These are phyloP conservation scores for Carex arenaria DNA, from an alignment of 202 grass and related monocot species.

Conservation along the genomic window DNA sequence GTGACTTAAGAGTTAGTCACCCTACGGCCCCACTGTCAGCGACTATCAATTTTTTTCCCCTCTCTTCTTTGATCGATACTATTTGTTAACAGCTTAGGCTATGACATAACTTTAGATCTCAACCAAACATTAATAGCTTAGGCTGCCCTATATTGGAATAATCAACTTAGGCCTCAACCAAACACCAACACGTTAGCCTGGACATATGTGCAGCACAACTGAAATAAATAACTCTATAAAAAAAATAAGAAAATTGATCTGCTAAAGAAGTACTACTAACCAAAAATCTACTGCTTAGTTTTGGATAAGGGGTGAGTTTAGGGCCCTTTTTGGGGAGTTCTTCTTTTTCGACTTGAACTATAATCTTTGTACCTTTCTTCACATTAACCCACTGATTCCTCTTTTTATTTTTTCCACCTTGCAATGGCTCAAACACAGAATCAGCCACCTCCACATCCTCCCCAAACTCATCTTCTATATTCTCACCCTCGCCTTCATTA, in stretches of 20 bases:
- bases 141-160: too few relatives aligned
- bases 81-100: too few relatives aligned
- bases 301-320: constrained; percentile 83
- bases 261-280: constrained; percentile 47
- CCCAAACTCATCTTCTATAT: constrained; percentile 41
- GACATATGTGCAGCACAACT: neutral
- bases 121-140: too few relatives aligned
- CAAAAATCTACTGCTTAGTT: constrained; percentile 88
- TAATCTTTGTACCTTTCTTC: constrained; percentile 76
- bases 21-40: too few relatives aligned
- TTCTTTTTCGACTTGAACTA: constrained; percentile 98
- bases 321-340: constrained; percentile 83
- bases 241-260: neutral
- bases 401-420: constrained; percentile 32
- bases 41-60: too few relatives aligned
- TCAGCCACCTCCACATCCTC: constrained; percentile 27
- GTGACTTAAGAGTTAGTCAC: too few relatives aligned
- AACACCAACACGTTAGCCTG: neutral
- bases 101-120: too few relatives aligned
- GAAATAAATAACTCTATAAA: neutral
- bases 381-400: constrained; percentile 73
- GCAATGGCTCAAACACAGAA: neutral
- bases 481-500: constrained; percentile 34
- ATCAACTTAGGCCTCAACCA: too few relatives aligned
- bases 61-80: too few relatives aligned